Conservation (phyloP, 2,329 filamentous ascomycete species). For the Verticillium klebahnii region DNA sequence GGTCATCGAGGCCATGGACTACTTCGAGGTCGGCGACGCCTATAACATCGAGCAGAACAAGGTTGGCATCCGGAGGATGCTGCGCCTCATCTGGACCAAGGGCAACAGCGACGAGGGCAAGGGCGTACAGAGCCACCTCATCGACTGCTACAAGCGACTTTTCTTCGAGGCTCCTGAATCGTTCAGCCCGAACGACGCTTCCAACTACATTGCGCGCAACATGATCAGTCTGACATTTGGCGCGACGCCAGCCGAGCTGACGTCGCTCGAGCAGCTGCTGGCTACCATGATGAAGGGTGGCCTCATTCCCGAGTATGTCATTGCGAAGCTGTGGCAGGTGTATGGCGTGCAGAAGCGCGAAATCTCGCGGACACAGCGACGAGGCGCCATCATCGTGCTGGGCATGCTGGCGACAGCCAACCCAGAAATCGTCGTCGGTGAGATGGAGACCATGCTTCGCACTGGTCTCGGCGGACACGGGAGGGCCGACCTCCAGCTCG, state of each 20-base stretch:
- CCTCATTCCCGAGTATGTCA: slow-evolving; percentile 77
- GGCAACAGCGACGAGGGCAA: slow-evolving; percentile 99
- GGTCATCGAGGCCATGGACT: slow-evolving; percentile 98
- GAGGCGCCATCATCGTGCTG: slow-evolving; percentile 91
- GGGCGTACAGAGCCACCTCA: slow-evolving; percentile 91
- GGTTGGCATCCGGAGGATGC: slow-evolving; percentile 87
- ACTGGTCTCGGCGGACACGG: slow-evolving; percentile 83
- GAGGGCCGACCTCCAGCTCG: slow-evolving; percentile 76
- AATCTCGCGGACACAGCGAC: slow-evolving; percentile 84
- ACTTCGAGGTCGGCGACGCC: slow-evolving; percentile 90
- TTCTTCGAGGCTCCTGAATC: slow-evolving; percentile 94
- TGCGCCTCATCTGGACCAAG: slow-evolving; percentile 98
- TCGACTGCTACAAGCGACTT: slow-evolving; percentile 91
- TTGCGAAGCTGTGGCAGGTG: slow-evolving; percentile 94
- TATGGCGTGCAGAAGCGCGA: slow-evolving; percentile 92
- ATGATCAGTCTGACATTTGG: slow-evolving; percentile 99
- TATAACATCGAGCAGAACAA: slow-evolving; percentile 96
- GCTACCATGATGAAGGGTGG: slow-evolving; percentile 97
- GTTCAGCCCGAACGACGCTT: slow-evolving; percentile 83
- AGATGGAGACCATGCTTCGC: slow-evolving; percentile 90
- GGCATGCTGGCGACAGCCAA: slow-evolving; percentile 94
- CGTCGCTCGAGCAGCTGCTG: slow-evolving; percentile 88
- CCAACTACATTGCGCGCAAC: slow-evolving; percentile 93
- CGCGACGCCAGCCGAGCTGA: slow-evolving; percentile 89
- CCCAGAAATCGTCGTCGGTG: slow-evolving; percentile 86